Base-by-base conservation (phyloP, 1,284 basidiomycete genomes). In the Cutaneotrichosporon arboriforme region DNA sequence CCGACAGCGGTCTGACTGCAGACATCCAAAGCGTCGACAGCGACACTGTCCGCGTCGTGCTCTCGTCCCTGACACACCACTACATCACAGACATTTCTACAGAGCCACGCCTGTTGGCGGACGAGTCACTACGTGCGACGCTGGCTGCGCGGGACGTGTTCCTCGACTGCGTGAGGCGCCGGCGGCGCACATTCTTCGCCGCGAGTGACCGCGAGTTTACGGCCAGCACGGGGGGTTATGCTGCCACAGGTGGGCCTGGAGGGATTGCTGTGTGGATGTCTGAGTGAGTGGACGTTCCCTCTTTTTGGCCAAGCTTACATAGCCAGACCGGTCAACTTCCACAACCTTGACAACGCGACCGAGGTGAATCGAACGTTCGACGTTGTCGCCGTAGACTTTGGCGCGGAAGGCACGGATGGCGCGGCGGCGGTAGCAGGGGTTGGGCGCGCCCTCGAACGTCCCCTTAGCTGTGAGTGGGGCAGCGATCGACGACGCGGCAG, bases 221-320 rank as follows among this genome's bases (percentile, higher is more conserved):
- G 4, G 54, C 57, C 5, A 49, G 50, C 23, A 67, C 65, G 4
- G 42, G 53, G 8, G 69, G 64, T 1, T 67, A 61, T 54, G 56
- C 52, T 5, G 42, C 50, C 2, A 40, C 61, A 3, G 66, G 61
- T 10, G 43, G 43, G 4, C 52, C 59, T 50, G 60, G 60, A 5
- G 57, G 52, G 17, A 55, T 65, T 31, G 57, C 52, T 1, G 40
- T 55, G 2, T 70, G 68, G 67, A 45, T 60, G 9, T 59, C 59
- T 13, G 69, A 73, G 70, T 73, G 47, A 57, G 70, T 55, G 21
- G n/a, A n/a, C n/a, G n/a, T n/a, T n/a, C n/a, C n/a, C n/a, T n/a
- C n/a, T n/a, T n/a, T n/a, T n/a, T n/a, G n/a, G n/a, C n/a, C n/a
- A n/a, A 2, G 8, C 20, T 37, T 22, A 49, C 52, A 22, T 51